phyloP scores from a whole-genome alignment of 208 protist species.

The Leishmania arabica region DNA sequence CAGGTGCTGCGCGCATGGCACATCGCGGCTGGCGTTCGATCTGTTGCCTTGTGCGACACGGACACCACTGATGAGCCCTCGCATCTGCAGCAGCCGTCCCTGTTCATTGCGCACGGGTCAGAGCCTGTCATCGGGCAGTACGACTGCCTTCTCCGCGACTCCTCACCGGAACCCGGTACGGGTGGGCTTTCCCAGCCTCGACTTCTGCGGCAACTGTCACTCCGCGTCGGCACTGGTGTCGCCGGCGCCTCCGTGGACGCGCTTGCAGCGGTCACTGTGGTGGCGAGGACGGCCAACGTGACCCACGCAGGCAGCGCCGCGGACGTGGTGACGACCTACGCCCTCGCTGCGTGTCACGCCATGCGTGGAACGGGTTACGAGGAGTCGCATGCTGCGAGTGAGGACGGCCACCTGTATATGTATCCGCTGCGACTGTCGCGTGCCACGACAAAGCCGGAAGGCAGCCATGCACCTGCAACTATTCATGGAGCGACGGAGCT shows the following conservation, averaged over 20 bases:
- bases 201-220: slow-evolving; percentile 9
- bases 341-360: slow-evolving; percentile 7
- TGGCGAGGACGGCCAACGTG: not conserved
- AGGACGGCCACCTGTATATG: slow-evolving; percentile 2
- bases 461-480: not conserved
- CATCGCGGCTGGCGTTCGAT: slow-evolving; percentile 59
- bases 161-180: slow-evolving; percentile 9
- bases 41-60: slow-evolving; percentile 41
- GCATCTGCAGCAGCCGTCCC: not conserved
- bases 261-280: not conserved
- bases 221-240: not conserved
- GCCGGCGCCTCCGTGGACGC: not conserved
- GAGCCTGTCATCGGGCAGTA: slow-evolving; percentile 69
- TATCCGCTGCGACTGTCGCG: slow-evolving; percentile 1
- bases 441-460: not conserved
- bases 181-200: slow-evolving; percentile 12
- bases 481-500: not conserved
- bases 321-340: slow-evolving; percentile 3
- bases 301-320: not conserved
- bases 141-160: slow-evolving; percentile 60
- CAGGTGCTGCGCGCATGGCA: slow-evolving; percentile 45
- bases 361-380: not conserved
- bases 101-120: slow-evolving; percentile 45
- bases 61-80: not conserved
- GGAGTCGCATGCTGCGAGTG: not conserved